Evolutionary conservation across 768 basidiomycete species (phyloP), one percentile per base, ranked within the genome.

Genomic region (Mycena sanguinolenta): DNA sequence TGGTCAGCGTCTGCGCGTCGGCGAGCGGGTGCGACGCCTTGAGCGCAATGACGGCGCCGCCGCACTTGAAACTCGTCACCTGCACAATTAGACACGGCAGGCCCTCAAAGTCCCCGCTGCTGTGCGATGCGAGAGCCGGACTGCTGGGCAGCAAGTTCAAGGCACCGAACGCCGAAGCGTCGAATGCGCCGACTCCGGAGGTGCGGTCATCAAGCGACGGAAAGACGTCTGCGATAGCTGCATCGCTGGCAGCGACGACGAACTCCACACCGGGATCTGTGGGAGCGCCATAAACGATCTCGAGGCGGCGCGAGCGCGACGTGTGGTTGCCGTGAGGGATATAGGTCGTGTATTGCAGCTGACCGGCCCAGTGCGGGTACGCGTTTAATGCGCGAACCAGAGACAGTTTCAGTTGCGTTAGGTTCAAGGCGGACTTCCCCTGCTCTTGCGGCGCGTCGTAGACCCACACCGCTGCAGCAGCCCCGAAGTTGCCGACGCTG

Each of bases 1-100:
- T 74, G 19, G 77, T 58, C 63, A 84, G 58, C 3, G 81, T 76
- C 39, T 81, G 81, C 12, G 82, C 83, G 63, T 84, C 83, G 9
- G 80, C 83, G 9, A 84, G 49, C 1, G 78, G 74, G 60, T 83
- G 83, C 8, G 77, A 76, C 28, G 81, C 61, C 74, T 80, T 79
- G n/a, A 81, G 58, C 16, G 75, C 79, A 34, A 83, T 75, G 4
- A 76, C 76, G 17, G 78, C 54, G 3, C 75, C 78, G 23, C 75
- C 75, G 57, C 78, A 77, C n/a, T 74, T 67, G 62, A 83, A 79
- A 3, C 67, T 75, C 6, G 81, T 82, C 34, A 81, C 39, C 70
- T 83, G 83, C 16, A 82, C 77, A 12, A 81, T 77, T 71, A 82
- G 74, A 28, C 73, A 76, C 28, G 82, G 82, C 10, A 79, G 68